Percentiles rank a stretch among this genome's conserved stretches.
These are phyloP conservation scores for Cardiospermum halicacabum DNA, from an alignment of 345 rosid species.

Conservation along the genomic window DNA sequence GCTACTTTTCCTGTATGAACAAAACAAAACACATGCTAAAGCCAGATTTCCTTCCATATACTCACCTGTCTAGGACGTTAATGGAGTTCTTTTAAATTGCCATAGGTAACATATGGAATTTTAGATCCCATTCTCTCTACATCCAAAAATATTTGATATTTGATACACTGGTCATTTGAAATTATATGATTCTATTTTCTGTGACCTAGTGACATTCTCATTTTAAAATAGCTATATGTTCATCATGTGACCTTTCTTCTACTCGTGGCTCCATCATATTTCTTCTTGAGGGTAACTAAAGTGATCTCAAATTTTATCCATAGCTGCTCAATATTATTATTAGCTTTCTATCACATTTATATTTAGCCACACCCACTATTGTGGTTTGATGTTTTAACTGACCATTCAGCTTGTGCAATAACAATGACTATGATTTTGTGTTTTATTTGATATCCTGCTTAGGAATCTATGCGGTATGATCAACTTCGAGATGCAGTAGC, in stretches of 20 bases:
- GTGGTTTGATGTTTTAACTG: background rate
- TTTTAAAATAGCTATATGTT: background rate
- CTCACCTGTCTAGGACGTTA: background rate
- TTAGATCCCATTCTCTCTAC: background rate
- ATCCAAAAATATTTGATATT: background rate
- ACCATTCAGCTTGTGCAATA: background rate
- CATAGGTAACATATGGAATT: background rate
- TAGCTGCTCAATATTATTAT: background rate
- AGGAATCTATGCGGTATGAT: slow-evolving; percentile 92
- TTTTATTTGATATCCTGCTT: slow-evolving; percentile 17
- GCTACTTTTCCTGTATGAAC: background rate
- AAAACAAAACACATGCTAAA: background rate
- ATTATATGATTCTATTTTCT: background rate
- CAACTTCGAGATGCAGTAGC: slow-evolving; percentile 79
- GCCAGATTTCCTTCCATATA: background rate
- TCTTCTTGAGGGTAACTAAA: background rate
- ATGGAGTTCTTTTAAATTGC: background rate
- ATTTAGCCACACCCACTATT: background rate
- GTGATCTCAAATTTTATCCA: background rate
- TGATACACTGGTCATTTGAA: background rate
- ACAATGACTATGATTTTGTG: background rate
- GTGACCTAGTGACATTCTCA: background rate
- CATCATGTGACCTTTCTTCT: background rate
- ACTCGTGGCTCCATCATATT: background rate
- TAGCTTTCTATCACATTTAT: background rate